Evolutionary conservation across 1,284 basidiomycete species (phyloP).

Genomic region (Volvariella volvacea): DNA sequence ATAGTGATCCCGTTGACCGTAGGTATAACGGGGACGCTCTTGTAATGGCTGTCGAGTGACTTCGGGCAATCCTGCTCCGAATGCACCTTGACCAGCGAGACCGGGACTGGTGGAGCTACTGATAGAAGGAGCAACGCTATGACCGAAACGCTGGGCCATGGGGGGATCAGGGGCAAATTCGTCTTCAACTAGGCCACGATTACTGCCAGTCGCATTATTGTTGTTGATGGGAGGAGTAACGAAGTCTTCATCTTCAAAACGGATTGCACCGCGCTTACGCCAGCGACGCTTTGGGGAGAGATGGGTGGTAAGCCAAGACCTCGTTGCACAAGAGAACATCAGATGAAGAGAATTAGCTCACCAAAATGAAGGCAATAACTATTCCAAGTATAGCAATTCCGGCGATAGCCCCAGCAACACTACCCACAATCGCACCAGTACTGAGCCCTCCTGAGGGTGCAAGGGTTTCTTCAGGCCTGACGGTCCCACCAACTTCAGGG

Average conservation of each 20-base stretch:
- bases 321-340: not conserved
- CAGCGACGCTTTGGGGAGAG: not conserved
- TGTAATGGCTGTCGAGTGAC: slow-evolving; percentile 18
- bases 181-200: too few relatives aligned
- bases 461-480: not conserved
- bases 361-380: not conserved
- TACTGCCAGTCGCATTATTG: too few relatives aligned
- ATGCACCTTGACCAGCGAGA: slow-evolving; percentile 28
- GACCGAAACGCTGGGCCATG: slow-evolving; percentile 23
- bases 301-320: not conserved
- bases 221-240: not conserved
- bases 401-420: not conserved
- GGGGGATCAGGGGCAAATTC: slow-evolving; percentile 14
- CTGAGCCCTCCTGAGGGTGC: not conserved
- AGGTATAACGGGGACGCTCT: slow-evolving; percentile 32
- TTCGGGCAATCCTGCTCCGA: slow-evolving; percentile 10
- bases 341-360: not conserved
- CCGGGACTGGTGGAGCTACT: slow-evolving; percentile 19
- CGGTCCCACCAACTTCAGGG: not conserved
- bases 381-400: not conserved
- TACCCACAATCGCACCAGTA: not conserved
- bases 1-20: slow-evolving; percentile 23
- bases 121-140: slow-evolving; percentile 29
- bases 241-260: not conserved
- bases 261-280: not conserved